Base-by-base conservation (phyloP, 805 yeast species). In the Kazachstania africana region DNA sequence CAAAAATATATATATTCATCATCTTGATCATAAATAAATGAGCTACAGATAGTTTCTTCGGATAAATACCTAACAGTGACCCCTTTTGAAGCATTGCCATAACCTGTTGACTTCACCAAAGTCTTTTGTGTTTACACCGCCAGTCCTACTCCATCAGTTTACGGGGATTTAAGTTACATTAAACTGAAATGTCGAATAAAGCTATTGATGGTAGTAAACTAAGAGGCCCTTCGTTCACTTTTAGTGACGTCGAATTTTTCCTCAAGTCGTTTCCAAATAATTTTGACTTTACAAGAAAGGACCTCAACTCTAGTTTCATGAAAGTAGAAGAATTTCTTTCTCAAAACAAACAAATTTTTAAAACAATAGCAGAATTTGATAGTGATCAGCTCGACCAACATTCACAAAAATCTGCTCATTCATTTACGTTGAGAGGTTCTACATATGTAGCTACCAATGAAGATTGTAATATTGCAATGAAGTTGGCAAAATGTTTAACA, bases 401-500 rank as follows among this genome's bases (percentile, higher is more conserved):
- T 16, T 23, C 13, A 13, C 22, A 6, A 5, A 29, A 33, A 16
- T 28, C 25, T 6, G 26, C 22, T 12, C 22, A 29, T 6, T 20
- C 33, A 12, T 38, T 68, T 16, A 44, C 58, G 2, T 38, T 72
- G 24, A 59, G 75, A 32, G 65, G 62, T 14, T 47, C 60, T 6
- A 46, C 56, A 8, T 64, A 61, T 41, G 47, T 60, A 3, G 50
- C 63, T 15, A 50, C 61, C 1, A 45, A 57, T 13, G 44, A 52
- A 9, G 55, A 59, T 27, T 54, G 59, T 25, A 47, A 57, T 12
- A 59, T 57, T 32, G 70, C 77, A 4, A 37, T 45, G 4, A 57
- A 55, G 12, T 44, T 75, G 20, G 47, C 71, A 3, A 40, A 55
- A 1, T 14, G 55, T 3, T 49, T 75, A 19, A 42, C 55, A 0